Conservation (phyloP, 352 stramenopile genomes). For the Phytopythium aichiense region DNA sequence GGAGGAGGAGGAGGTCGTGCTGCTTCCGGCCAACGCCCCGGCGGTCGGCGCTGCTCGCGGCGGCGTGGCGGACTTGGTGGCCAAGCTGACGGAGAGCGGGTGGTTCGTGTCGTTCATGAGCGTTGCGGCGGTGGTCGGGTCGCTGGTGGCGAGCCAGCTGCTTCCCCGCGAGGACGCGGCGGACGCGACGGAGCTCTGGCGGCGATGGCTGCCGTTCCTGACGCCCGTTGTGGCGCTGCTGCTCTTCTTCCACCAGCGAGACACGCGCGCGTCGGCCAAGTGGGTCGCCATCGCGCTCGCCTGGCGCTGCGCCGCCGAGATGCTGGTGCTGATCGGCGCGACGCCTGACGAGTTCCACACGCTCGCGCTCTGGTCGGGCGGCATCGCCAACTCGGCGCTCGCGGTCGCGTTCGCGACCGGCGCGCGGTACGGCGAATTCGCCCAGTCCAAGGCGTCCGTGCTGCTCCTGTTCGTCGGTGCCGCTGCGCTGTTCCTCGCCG, state of each 20-base stretch:
- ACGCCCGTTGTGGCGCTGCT: slow-evolving; percentile 60
- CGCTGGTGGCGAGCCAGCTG: slow-evolving; percentile 56
- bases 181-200: slow-evolving; percentile 30
- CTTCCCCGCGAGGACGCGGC: slow-evolving; percentile 28
- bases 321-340: slow-evolving; percentile 56
- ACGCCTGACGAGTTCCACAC: slow-evolving; percentile 39
- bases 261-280: slow-evolving; percentile 64
- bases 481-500: slow-evolving; percentile 55
- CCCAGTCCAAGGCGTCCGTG: slow-evolving; percentile 54
- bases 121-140: slow-evolving; percentile 62
- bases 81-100: slow-evolving; percentile 49
- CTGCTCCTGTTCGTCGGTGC: slow-evolving; percentile 31
- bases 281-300: slow-evolving; percentile 80
- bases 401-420: slow-evolving; percentile 42
- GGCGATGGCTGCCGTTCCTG: slow-evolving; percentile 61
- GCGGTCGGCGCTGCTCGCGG: slow-evolving; percentile 1
- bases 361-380: slow-evolving; percentile 30
- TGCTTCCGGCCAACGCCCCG: slow-evolving; percentile 10
- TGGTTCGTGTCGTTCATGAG: slow-evolving; percentile 67
- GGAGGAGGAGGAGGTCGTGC: slow-evolving; percentile 20
- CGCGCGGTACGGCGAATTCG: slow-evolving; percentile 44
- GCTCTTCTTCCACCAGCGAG: slow-evolving; percentile 72
- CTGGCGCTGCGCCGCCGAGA: slow-evolving; percentile 67
- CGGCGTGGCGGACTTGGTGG: slow-evolving; percentile 28
- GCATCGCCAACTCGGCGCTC: slow-evolving; percentile 55